Base-by-base conservation (phyloP, 805 yeast species). In the Ogataea degrootiae region DNA sequence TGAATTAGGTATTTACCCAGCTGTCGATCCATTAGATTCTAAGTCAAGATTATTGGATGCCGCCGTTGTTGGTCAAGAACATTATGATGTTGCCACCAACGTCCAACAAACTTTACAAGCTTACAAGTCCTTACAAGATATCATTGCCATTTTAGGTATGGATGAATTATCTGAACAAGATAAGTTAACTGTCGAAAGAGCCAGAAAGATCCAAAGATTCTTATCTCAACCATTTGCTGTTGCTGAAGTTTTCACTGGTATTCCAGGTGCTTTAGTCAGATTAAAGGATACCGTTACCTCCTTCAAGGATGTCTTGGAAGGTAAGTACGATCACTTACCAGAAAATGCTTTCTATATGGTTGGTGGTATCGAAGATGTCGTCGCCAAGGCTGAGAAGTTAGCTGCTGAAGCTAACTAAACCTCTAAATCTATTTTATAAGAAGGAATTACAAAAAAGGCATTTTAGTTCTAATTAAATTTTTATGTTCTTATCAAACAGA, bases 121-220 rank as follows among this genome's bases (percentile, higher is more conserved):
- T 66, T 94, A 94, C 87, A 94, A 94, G 83, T 94, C 99, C 65
- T 83, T 94, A 74, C 99, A 94, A 82, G 99, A 94, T 85, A 94
- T 94, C 77, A 94, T 94, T 85, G 99, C 99, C 76, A 94, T 94
- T 83, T 87, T 94, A 76, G 99, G 99, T 91, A 94, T 94, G 99
- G 99, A 94, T 77, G 99, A 94, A 83, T 85, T 94, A 80, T 90
- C 97, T 61, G 99, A 94, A 82, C 77, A 84, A 66, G 99, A 94
- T 79, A 94, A 94, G 81, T 85, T 94, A 73, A 92, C 98, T 60
- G 99, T 94, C 75, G 99, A 94, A 84, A 92, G 99, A 83, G 99
- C 99, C 67, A 89, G 99, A 83, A 94, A 94, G 87, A 90, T 94
- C 70, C 98, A 94, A 82, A 88, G 98, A 82, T 94, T 94, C 96